Percentiles rank a stretch among this genome's conserved stretches.
Evolutionary conservation across 306 rosid genomes (phyloP).

Genomic region (Potentilla sterilis): DNA sequence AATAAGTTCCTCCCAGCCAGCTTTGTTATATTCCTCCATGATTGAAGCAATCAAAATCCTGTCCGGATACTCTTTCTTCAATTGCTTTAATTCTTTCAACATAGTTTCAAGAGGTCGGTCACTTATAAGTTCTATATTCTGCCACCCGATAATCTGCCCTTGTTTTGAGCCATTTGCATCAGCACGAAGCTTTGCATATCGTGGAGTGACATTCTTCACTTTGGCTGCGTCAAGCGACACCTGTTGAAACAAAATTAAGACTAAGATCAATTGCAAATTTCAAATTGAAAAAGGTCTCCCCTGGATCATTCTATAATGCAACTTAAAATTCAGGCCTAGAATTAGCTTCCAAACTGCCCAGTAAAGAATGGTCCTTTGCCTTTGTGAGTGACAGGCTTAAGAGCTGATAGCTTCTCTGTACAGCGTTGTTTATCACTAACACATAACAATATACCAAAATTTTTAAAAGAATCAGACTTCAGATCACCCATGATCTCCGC

Average conservation of each 20-base stretch:
- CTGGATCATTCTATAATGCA: background rate
- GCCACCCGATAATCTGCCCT: constrained; percentile 93
- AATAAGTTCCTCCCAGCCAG: constrained; percentile 93
- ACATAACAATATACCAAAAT: background rate
- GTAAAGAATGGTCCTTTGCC: background rate
- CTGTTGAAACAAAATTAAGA: constrained; percentile 36
- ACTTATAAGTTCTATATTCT: constrained; percentile 91
- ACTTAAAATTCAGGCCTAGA: background rate
- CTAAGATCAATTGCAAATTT: background rate
- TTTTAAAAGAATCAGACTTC: background rate
- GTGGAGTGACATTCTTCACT: constrained; percentile 91
- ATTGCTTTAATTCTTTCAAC: constrained; percentile 84
- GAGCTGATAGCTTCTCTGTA: background rate
- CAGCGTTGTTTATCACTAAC: background rate
- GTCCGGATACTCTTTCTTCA: constrained; percentile 83
- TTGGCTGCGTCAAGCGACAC: constrained; percentile 91
- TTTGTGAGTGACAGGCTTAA: background rate
- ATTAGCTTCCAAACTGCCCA: background rate
- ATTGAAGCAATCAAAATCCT: constrained; percentile 94
- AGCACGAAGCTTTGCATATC: constrained; percentile 83
- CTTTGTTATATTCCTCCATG: constrained; percentile 93
- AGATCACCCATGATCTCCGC: background rate
- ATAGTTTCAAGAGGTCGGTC: constrained; percentile 88
- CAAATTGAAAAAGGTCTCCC: background rate
- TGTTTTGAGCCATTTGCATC: constrained; percentile 64